Base-by-base conservation (phyloP, 75 land plant genomes). In the Pinus albicaulis region DNA sequence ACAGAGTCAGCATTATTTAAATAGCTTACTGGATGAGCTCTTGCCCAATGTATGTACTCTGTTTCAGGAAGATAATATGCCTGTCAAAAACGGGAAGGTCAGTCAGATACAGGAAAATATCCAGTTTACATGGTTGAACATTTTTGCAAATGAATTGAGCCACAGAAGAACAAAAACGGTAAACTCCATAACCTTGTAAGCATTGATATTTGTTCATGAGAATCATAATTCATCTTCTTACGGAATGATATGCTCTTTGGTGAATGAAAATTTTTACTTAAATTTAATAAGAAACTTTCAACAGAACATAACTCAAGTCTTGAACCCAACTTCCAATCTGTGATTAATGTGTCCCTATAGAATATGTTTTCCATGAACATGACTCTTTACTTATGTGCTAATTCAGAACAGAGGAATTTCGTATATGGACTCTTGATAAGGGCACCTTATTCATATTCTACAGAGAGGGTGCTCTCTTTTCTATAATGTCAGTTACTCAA, bases 41-140 rank as follows among this genome's bases (percentile, higher is more conserved):
- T 89, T 56, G 92, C 95, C 98, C 98, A 97, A 84, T 97, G 91
- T 14, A 97, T 89, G 78, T 82, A 97, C 75, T 97, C 99, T 2
- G 99, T 97, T 80, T 97, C 99, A 25, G 99, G 99, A 53, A 97
- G 93, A 75, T 97, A 97, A 78, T 89, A 97, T 26, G 99, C 99
- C 99, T 97, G 90, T 61, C 22, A 76, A 17, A 72, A 76, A 71
- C 19, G 28, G 14, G 16, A 38, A 2, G 17, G 22, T 24, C 28
- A n/a, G 15, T 14, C 28, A 53, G 19, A 77, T 56, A 48, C 15
- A 57, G 20, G 28, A 44, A 4, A 65, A 13, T 58, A 52, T 55
- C 34, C 20, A 2, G 13, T 34, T 41, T 53, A 58, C 17, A 55
- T 7, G 34, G 14, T 79, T 52, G 1, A 7, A 13, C 23, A 55